These are phyloP conservation scores for Eucalyptus paniculata DNA, from an alignment of 345 rosid genomes.

Conservation along the genomic window DNA sequence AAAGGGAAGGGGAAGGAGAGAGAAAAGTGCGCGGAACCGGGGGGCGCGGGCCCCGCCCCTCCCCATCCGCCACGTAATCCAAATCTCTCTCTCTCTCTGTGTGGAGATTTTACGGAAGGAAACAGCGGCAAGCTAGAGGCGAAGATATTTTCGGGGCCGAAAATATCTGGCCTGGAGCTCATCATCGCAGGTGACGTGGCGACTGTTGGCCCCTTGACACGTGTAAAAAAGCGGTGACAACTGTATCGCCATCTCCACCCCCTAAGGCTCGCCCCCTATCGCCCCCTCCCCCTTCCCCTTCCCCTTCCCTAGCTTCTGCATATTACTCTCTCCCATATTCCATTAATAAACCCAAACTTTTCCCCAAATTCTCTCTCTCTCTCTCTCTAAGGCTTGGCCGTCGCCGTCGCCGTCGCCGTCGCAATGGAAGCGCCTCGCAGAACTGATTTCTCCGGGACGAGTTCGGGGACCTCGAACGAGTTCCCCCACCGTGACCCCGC, in stretches of 20 bases:
- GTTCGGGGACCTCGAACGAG: not conserved
- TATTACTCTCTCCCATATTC: not conserved
- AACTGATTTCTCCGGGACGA: not conserved
- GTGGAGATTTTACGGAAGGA: not conserved
- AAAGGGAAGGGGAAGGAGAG: not conserved
- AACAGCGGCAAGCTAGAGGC: not conserved
- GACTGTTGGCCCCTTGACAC: constrained; percentile 16
- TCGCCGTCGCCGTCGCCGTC: not conserved
- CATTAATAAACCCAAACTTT: not conserved
- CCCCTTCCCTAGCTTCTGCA: not conserved
- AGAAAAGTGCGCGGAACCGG: not conserved
- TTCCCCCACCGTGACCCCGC: not conserved
- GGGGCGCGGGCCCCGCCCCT: not conserved
- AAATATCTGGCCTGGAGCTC: constrained; percentile 25
- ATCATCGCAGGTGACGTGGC: constrained; percentile 35
- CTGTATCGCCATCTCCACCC: constrained; percentile 23
- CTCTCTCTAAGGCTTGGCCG: not conserved
- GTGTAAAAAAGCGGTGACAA: constrained; percentile 58
- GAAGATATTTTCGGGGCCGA: constrained; percentile 26
- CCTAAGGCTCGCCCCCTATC: not conserved
- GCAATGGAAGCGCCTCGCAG: not conserved
- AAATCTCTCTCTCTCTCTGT: not conserved
- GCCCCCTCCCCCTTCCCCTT: not conserved
- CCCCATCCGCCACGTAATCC: not conserved
- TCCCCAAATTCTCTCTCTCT: not conserved